Evolutionary conservation across 352 stramenopile species (phyloP), one percentile per base, ranked within the genome.

Genomic region (Phytophthora pini): DNA sequence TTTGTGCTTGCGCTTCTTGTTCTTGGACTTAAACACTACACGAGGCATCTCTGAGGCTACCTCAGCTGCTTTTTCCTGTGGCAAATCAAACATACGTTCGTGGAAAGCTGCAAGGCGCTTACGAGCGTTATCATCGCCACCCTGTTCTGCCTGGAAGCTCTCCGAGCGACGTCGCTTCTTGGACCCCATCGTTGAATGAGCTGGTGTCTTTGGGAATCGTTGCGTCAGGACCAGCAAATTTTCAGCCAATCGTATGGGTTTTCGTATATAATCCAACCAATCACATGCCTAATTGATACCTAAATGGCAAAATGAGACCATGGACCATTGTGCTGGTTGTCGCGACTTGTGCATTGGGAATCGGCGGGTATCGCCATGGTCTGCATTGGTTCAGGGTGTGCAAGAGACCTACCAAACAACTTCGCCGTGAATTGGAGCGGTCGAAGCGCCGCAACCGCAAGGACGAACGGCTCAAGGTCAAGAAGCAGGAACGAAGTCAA

Each of bases 41-140:
- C 71, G 56, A 5, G 76, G 69, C 29, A 79, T 63, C 1, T 68
- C 70, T 2, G 44, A 11, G 5, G 29, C 22, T 22, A 20, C 8
- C 1, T 17, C 27, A 8, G 17, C 6, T 31, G 53, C 40, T 31
- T 41, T 56, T 54, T 46, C 70, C 56, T 44, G 58, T 9, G 64
- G 74, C 15, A 77, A 34, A 34, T 89, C 77, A 53, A 93, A 91
- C 79, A 93, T 88, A 5, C 69, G 70, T 38, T 59, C 69, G 6
- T 72, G 73, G 65, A 93, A 93, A 15, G 72, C 75, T 22, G 47
- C 73, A 12, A 90, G 56, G 4, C 80, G 72, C 58, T 82, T 52
- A 55, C 52, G 70, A 5, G 82, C 70, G 47, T 87, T 69, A 22
- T 77, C 63, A 12, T 61, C 43, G 38, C 29, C 43, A 26, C 26